Evolutionary conservation across 495 filamentous ascomycete species (phyloP), one percentile per base, ranked within the genome.

Genomic region (Penicillium salamii): DNA sequence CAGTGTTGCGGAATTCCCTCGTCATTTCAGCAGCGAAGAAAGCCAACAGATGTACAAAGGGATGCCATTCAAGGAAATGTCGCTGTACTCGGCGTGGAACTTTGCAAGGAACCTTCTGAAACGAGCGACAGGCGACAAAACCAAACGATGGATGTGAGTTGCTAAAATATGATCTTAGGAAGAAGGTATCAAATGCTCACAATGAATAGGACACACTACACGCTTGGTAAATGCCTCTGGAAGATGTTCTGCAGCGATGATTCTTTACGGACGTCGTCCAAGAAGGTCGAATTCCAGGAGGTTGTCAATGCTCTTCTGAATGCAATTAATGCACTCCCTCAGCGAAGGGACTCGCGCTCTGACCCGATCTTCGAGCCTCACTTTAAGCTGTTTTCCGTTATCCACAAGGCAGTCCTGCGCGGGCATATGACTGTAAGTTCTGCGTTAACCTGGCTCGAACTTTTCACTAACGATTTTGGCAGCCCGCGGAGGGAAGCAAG

Each of bases 281-380:
- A 66, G 68, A 59, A 62, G 12, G 69, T 77, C 17, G 63, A 67
- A 13, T 69, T 86, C 31, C 71, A 85, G 48, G 71, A 77, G 45
- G 78, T 96, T 9, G 57, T 95, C 18, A 75, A 82, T 34, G 75
- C 84, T n/a, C 78, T 95, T 33, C 78, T 86, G 15, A 81, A 81
- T 52, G 85, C 91, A 0, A 85, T 97, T 50, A 74, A 88, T 52
- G 77, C 82, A 4, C 78, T 95, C n/a, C 91, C 90, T 5, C 87
- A 89, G 55, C 87, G 85, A 17, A 86, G 80, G 43, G 85, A 93
- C 54, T 85, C 82, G 12, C 76, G 86, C 19, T 78, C 80, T 47
- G 90, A 97, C 51, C 91, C 89, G 0, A 87, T 95, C 17, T 80
- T 99, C 19, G 93, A 97, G 64, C 95, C 93, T 12, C 91, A 97